phyloP scores from a whole-genome alignment of 1,284 basidiomycete species.

The Leccinum fallax region DNA sequence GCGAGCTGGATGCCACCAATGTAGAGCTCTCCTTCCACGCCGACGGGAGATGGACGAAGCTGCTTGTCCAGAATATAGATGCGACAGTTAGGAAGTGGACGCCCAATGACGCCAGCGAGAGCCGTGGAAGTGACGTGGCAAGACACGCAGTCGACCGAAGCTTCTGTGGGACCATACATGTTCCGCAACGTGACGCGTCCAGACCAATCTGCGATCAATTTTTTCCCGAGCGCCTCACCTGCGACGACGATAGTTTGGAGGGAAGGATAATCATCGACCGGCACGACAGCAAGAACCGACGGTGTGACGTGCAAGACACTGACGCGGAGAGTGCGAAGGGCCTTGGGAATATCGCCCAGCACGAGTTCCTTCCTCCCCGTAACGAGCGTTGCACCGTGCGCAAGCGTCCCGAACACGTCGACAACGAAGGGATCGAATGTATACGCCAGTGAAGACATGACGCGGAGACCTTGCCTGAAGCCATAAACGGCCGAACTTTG shows the following conservation, averaged over 20 bases:
- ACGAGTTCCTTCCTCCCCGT: conserved; percentile 35
- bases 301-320: conserved; percentile 34
- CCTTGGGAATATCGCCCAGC: conserved; percentile 33
- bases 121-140: conserved; percentile 27
- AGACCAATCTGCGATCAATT: conserved; percentile 34
- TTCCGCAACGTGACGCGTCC: conserved; percentile 32
- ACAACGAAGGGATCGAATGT: conserved; percentile 35
- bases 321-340: conserved; percentile 30
- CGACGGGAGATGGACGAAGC: conserved; percentile 31
- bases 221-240: conserved; percentile 34
- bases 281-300: conserved; percentile 31
- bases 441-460: conserved; percentile 34
- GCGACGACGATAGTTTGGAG: conserved; percentile 32
- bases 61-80: conserved; percentile 38
- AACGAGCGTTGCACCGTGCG: conserved; percentile 33
- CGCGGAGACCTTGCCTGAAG: conserved; percentile 25
- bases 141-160: conserved; percentile 34
- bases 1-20: conserved; percentile 37
- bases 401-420: conserved; percentile 31
- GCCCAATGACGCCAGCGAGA: conserved; percentile 32
- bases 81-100: conserved; percentile 35
- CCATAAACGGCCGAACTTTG: conserved; percentile 30
- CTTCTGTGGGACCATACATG: conserved; percentile 40
- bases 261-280: conserved; percentile 28
- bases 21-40: conserved; percentile 36